Evolutionary conservation across 225 moss, liverwort and hornwort genomes (phyloP).

Genomic region (Pseudisothecium myosuroides): DNA sequence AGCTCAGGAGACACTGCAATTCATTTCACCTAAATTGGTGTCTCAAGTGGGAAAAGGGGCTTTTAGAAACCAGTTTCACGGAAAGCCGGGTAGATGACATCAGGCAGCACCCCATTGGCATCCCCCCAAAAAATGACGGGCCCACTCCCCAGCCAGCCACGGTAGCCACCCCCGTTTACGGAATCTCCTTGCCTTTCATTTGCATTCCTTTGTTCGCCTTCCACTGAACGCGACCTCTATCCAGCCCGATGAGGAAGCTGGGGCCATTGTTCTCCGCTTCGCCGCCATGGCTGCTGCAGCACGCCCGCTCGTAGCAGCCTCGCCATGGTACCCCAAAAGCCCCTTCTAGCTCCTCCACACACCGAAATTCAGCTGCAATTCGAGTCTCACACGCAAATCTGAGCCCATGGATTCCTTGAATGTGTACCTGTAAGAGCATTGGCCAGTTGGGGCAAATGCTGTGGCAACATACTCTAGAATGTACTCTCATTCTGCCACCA

Average conservation of each 20-base stretch:
- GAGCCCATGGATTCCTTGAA: background rate
- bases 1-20: background rate
- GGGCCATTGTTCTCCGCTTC: background rate
- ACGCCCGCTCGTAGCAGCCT: background rate
- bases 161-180: background rate
- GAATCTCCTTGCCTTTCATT: background rate
- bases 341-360: background rate
- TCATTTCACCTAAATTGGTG: background rate
- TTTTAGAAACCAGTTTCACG: background rate
- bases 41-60: background rate
- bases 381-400: background rate
- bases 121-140: background rate
- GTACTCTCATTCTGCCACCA: background rate
- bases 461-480: background rate
- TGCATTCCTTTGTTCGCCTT: background rate
- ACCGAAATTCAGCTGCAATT: background rate
- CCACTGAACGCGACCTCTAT: background rate
- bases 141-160: background rate
- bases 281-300: background rate
- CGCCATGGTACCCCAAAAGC: background rate
- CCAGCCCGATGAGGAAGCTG: slow-evolving; percentile 5
- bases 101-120: background rate
- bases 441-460: background rate
- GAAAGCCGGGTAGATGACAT: background rate
- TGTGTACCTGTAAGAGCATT: background rate